Evolutionary conservation across 768 basidiomycete species (phyloP).

Genomic region (Boletus bicolor): DNA sequence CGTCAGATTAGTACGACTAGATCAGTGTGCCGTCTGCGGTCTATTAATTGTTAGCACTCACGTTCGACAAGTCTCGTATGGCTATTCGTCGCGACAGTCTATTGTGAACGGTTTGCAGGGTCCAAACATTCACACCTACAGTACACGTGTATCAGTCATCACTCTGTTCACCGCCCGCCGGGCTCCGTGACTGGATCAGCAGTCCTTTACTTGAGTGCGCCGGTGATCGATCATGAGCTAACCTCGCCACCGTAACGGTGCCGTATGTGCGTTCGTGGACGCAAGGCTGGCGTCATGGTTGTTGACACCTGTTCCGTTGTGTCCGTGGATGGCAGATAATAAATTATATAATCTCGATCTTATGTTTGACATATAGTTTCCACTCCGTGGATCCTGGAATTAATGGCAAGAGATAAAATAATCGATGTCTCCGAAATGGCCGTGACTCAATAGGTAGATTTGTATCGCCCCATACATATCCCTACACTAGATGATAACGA

Average conservation of each 20-base stretch:
- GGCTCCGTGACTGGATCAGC: neutral
- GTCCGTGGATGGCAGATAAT: neutral
- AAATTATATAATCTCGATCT: constrained; percentile 1
- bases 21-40: neutral
- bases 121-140: constrained; percentile 4
- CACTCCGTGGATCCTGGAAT: neutral
- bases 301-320: neutral
- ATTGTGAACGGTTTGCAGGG: constrained; percentile 1
- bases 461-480: neutral
- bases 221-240: constrained; percentile 8
- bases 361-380: neutral
- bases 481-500: neutral
- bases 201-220: neutral
- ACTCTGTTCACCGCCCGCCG: neutral
- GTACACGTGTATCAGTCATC: constrained; percentile 18
- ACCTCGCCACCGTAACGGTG: constrained; percentile 4
- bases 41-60: constrained; percentile 8
- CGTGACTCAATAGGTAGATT: neutral
- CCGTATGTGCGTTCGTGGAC: neutral
- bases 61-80: constrained; percentile 3
- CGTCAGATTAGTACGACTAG: constrained; percentile 1
- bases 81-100: constrained; percentile 3
- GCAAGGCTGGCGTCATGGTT: neutral
- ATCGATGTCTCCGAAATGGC: neutral
- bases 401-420: neutral